Conservation (phyloP, 805 yeast genomes). For the Clavispora santaluciae region DNA sequence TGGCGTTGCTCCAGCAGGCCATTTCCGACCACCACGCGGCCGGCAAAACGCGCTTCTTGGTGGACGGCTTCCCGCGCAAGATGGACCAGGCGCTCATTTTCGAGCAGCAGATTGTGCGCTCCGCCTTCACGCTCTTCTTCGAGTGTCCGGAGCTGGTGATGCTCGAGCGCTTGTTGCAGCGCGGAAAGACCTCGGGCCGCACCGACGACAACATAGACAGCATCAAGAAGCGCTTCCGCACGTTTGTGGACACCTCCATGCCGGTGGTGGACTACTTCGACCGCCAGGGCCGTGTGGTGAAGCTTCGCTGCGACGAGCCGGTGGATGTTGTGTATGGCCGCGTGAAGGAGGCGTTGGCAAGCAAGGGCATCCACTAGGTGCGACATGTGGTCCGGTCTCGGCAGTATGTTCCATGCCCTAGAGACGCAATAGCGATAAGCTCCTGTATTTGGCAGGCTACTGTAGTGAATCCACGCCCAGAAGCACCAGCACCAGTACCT, state of each 20-base stretch:
- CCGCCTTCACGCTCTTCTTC: constrained; percentile 67
- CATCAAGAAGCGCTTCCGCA: constrained; percentile 81
- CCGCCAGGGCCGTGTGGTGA: constrained; percentile 68
- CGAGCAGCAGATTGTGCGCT: constrained; percentile 70
- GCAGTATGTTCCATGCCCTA: too few species aligned
- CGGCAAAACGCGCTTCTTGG: constrained; percentile 64
- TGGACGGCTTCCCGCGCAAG: constrained; percentile 96
- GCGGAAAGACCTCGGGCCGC: constrained; percentile 95
- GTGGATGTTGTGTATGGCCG: constrained; percentile 71
- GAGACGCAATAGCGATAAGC: too few species aligned
- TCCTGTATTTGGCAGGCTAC: too few species aligned
- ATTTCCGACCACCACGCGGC: constrained; percentile 48
- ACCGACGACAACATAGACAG: constrained; percentile 89
- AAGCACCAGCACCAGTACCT: too few species aligned
- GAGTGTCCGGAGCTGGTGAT: constrained; percentile 81
- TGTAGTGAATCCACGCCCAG: too few species aligned
- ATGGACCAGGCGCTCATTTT: constrained; percentile 98
- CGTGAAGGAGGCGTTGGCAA: constrained; percentile 61
- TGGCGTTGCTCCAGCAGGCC: constrained; percentile 77
- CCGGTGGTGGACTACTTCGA: constrained; percentile 88
- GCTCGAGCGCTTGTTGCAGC: constrained; percentile 77
- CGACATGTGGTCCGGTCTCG: too few species aligned
- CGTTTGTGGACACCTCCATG: constrained; percentile 83
- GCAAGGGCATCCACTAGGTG: constrained; percentile 27
- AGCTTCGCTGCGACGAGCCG: constrained; percentile 71